Evolutionary conservation across 768 basidiomycete species (phyloP).

Genomic region (Serendipita sp.): DNA sequence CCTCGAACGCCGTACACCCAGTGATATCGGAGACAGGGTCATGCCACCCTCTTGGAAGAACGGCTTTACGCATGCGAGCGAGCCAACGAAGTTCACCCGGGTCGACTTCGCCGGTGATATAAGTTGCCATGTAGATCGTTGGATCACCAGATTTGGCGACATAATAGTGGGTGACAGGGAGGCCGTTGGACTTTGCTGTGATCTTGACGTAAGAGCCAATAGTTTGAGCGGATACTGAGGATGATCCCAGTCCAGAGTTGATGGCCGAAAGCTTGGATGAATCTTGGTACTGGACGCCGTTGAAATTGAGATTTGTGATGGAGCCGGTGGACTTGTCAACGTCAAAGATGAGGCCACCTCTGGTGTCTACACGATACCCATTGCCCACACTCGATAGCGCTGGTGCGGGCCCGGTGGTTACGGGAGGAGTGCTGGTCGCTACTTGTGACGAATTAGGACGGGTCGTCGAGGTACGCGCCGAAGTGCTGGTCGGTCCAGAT

Average conservation of each 20-base stretch:
- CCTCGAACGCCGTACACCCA: conserved; percentile 31
- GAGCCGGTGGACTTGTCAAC: conserved; percentile 30
- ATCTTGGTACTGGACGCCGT: conserved; percentile 33
- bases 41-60: conserved; percentile 24
- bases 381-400: conserved; percentile 22
- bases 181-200: conserved; percentile 29
- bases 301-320: conserved; percentile 30
- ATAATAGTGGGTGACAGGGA: conserved; percentile 26
- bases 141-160: conserved; percentile 29
- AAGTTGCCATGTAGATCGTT: conserved; percentile 33
- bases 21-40: conserved; percentile 23
- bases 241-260: conserved; percentile 32
- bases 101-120: conserved; percentile 29
- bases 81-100: conserved; percentile 36
- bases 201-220: conserved; percentile 28
- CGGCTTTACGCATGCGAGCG: conserved; percentile 29
- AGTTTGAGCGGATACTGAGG: conserved; percentile 26
- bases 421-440: background rate
- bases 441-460: too few species aligned
- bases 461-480: too few species aligned
- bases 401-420: background rate
- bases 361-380: conserved; percentile 29
- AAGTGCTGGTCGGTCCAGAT: background rate
- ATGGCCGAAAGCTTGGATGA: conserved; percentile 30
- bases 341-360: conserved; percentile 28